These are phyloP conservation scores for Coniella lustricola DNA, from an alignment of 2,329 filamentous ascomycete genomes.

Conservation along the genomic window DNA sequence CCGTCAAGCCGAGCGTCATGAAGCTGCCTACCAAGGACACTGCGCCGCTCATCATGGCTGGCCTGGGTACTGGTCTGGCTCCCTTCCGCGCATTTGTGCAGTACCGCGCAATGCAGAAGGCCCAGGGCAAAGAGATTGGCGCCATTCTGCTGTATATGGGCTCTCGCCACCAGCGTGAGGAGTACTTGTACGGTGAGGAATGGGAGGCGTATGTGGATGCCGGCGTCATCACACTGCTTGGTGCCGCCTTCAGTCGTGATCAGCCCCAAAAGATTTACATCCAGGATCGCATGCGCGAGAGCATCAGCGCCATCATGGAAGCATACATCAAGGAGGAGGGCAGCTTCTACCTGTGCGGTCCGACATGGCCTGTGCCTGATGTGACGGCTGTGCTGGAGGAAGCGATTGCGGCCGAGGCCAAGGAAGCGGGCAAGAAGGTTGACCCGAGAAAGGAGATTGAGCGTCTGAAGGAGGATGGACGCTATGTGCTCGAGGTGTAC, in stretches of 20 bases:
- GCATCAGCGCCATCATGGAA: conserved; percentile 70
- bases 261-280: conserved; percentile 99
- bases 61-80: conserved; percentile 92
- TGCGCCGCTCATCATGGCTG: conserved; percentile 96
- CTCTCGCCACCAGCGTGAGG: conserved; percentile 92
- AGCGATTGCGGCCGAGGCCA: conserved; percentile 72
- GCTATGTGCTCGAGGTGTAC: conserved; percentile 97
- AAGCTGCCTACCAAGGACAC: conserved; percentile 86
- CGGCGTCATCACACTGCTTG: conserved; percentile 89
- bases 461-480: conserved; percentile 85
- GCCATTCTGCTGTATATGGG: conserved; percentile 93
- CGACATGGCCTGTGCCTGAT: conserved; percentile 97
- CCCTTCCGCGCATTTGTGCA: conserved; percentile 99
- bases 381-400: conserved; percentile 92
- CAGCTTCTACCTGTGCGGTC: conserved; percentile 93
- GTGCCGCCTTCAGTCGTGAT: conserved; percentile 90
- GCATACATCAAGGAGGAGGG: conserved; percentile 85
- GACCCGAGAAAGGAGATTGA: conserved; percentile 90
- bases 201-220: conserved; percentile 98
- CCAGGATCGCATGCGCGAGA: conserved; percentile 94
- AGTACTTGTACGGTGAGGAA: conserved; percentile 98
- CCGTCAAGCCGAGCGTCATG: conserved; percentile 98
- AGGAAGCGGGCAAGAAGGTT: conserved; percentile 67
- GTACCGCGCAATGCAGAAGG: conserved; percentile 95
- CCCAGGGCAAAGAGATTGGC: conserved; percentile 93